phyloP scores from a whole-genome alignment of 148 eudicot genomes.

The Chenopodium berlandieri region DNA sequence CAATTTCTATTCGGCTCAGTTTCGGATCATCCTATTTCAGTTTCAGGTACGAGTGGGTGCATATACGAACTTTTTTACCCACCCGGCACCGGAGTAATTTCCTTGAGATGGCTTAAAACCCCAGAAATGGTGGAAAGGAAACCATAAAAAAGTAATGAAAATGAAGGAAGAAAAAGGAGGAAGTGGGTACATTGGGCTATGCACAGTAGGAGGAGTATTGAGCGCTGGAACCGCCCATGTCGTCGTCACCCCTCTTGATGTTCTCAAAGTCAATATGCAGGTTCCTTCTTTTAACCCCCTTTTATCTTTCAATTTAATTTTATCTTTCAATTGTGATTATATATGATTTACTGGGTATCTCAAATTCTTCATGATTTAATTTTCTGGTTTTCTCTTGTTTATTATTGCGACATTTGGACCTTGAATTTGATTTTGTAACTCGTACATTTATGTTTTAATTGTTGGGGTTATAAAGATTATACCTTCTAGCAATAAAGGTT shows the following conservation, averaged over 20 bases:
- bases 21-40: too few relatives aligned
- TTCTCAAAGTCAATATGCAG: constrained; percentile 68
- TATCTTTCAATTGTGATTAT: background rate
- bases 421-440: too few relatives aligned
- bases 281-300: constrained; percentile 16
- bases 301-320: too few relatives aligned
- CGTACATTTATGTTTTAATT: background rate
- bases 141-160: too few relatives aligned
- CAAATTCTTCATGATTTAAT: background rate
- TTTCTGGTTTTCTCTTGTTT: background rate
- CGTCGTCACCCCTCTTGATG: constrained; percentile 63
- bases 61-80: too few relatives aligned
- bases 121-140: too few relatives aligned
- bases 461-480: background rate
- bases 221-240: constrained; percentile 65
- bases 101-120: too few relatives aligned
- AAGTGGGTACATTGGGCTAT: constrained; percentile 45
- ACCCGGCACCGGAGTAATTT: too few relatives aligned
- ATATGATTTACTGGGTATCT: background rate
- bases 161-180: constrained; percentile 31
- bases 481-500: background rate
- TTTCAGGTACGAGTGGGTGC: too few relatives aligned
- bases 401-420: background rate
- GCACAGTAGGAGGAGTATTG: constrained; percentile 55
- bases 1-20: too few relatives aligned